phyloP scores from a whole-genome alignment of 176 grass and related monocot genomes.

The Themeda triandra region DNA sequence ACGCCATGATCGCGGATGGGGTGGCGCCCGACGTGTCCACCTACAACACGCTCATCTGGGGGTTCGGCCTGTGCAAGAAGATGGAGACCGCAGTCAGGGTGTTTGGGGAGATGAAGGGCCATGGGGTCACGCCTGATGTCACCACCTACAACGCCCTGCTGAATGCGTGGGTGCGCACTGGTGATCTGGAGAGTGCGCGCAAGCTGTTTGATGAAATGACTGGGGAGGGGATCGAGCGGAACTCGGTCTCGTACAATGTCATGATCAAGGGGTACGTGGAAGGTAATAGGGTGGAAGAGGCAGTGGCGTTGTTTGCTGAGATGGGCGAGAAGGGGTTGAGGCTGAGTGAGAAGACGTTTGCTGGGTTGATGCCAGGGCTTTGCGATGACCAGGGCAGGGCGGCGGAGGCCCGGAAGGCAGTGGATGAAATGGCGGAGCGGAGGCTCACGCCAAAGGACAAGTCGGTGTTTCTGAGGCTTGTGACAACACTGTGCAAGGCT shows the following conservation, averaged over 20 bases:
- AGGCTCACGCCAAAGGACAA: slow-evolving; percentile 83
- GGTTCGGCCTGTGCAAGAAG: slow-evolving; percentile 74
- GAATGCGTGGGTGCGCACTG: slow-evolving; percentile 57
- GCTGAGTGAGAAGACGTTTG: slow-evolving; percentile 87
- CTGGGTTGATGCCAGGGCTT: slow-evolving; percentile 79
- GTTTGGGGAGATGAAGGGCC: slow-evolving; percentile 74
- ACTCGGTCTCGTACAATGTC: slow-evolving; percentile 72
- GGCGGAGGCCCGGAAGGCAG: slow-evolving; percentile 48
- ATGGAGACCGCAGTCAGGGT: slow-evolving; percentile 58
- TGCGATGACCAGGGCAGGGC: slow-evolving; percentile 66
- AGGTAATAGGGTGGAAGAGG: slow-evolving; percentile 48
- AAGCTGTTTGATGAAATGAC: slow-evolving; percentile 85
- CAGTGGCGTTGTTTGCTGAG: slow-evolving; percentile 54
- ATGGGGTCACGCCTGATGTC: slow-evolving; percentile 50
- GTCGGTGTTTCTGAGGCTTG: slow-evolving; percentile 66
- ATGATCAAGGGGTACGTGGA: slow-evolving; percentile 89
- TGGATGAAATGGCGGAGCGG: slow-evolving; percentile 70
- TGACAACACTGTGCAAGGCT: slow-evolving; percentile 61
- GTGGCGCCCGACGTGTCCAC: slow-evolving; percentile 58
- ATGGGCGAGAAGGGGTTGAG: slow-evolving; percentile 79
- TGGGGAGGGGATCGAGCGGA: slow-evolving; percentile 34
- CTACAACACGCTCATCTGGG: slow-evolving; percentile 88
- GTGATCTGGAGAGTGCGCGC: slow-evolving; percentile 70
- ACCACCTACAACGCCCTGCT: slow-evolving; percentile 79
- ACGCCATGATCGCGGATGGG: slow-evolving; percentile 61